These are phyloP conservation scores for Phoma sp. DNA, from an alignment of 2,329 filamentous ascomycete genomes.

Conservation along the genomic window DNA sequence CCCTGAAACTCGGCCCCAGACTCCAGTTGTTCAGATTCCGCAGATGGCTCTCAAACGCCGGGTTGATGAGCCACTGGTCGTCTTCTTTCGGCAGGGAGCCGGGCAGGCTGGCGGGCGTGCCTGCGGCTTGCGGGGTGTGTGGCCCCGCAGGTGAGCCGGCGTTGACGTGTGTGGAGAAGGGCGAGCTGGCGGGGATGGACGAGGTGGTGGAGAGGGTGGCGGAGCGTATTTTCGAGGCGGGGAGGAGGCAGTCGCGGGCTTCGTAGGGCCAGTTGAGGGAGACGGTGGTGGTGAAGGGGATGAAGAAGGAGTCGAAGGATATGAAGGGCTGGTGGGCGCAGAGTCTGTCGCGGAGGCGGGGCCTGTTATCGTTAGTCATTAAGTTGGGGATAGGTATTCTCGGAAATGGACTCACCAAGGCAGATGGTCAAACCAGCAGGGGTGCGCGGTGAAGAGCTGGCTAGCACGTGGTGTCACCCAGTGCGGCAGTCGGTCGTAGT, in stretches of 20 bases:
- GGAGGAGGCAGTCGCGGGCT: conserved; percentile 69
- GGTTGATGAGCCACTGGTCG: conserved; percentile 79
- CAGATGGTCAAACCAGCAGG: conserved; percentile 82
- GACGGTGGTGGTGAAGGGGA: conserved; percentile 78
- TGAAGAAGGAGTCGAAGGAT: conserved; percentile 81
- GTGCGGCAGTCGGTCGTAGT: conserved; percentile 76
- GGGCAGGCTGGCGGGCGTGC: conserved; percentile 26
- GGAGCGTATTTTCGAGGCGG: conserved; percentile 45
- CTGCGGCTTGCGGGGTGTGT: conserved; percentile 29
- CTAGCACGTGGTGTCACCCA: conserved; percentile 72
- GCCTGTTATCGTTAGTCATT: conserved; percentile 53
- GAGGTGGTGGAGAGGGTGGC: conserved; percentile 29
- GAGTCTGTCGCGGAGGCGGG: conserved; percentile 73
- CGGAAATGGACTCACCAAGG: conserved; percentile 63
- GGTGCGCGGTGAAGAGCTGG: conserved; percentile 73
- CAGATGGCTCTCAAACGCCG: conserved; percentile 83
- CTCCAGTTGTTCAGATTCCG: conserved; percentile 81
- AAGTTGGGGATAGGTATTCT: no score
- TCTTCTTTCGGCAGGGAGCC: conserved; percentile 34
- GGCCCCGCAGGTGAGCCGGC: conserved; percentile 35
- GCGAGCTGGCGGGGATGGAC: conserved; percentile 13
- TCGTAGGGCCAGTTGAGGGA: conserved; percentile 87
- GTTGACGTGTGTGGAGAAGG: conserved; percentile 41
- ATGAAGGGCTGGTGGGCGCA: conserved; percentile 62
- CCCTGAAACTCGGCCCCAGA: conserved; percentile 71